These are phyloP conservation scores for Blastobotrys attinorum DNA, from an alignment of 805 yeast species.

Conservation along the genomic window DNA sequence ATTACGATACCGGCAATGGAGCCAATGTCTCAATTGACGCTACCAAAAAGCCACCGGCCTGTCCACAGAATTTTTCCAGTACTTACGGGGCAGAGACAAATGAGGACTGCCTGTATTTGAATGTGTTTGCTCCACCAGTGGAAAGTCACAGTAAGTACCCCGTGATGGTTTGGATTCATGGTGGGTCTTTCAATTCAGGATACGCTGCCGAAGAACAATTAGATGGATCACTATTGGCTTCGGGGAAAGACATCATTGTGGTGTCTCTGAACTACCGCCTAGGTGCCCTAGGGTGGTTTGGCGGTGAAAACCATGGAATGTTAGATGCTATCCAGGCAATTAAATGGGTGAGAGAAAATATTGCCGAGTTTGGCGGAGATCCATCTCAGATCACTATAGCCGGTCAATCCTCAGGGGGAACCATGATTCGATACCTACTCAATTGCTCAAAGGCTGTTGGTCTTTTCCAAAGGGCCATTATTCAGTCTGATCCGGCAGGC, in stretches of 20 bases:
- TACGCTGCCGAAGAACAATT: conserved; percentile 19
- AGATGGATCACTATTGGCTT: conserved; percentile 15
- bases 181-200: conserved; percentile 31
- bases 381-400: conserved; percentile 26
- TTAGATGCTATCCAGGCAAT: conserved; percentile 31
- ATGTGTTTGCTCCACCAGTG: conserved; percentile 22
- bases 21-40: conserved; percentile 15
- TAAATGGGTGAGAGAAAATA: conserved; percentile 31
- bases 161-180: conserved; percentile 32
- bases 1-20: conserved; percentile 9
- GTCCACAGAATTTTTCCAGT: conserved; percentile 16
- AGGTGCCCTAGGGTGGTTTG: conserved; percentile 32
- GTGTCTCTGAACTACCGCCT: conserved; percentile 31
- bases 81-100: conserved; percentile 9
- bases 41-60: conserved; percentile 22
- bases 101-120: conserved; percentile 29
- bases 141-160: conserved; percentile 16
- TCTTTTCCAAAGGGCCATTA: conserved; percentile 17
- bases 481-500: conserved; percentile 21
- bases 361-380: conserved; percentile 33
- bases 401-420: conserved; percentile 32
- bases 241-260: conserved; percentile 21
- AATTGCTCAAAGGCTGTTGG: conserved; percentile 12
- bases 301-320: conserved; percentile 29
- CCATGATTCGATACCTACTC: conserved; percentile 17